Evolutionary conservation across 164 flowering plant species (phyloP), one percentile per base, ranked within the genome.

Genomic region (Cinnamomum micranthum): DNA sequence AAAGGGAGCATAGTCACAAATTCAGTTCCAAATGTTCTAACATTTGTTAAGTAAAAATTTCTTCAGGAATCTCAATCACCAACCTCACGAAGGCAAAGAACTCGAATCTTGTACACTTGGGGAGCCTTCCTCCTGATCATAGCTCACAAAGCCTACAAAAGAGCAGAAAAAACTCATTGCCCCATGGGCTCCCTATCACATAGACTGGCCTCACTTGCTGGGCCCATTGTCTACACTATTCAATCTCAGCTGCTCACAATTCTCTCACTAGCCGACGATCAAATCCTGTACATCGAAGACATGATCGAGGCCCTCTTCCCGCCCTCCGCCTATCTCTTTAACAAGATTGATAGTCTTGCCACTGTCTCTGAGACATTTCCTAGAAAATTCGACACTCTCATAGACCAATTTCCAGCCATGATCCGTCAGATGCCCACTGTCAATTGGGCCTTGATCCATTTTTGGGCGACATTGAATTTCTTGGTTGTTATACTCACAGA

Each of bases 91-190:
- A 75, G 70, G 19, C 14, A 47, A 13, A 80, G 92, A 55, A 76
- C 79, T 14, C 85, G 83, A 24, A 88, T 87, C 1, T 71, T 93
- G 65, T 81, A 86, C 63, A 86, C 92, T 0, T 82, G 83, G 76
- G 93, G 82, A 35, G 84, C 76, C 73, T 83, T 89, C 59, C 31
- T 82, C 41, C n/a, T 84, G 4, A 78, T 76, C 15, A 80, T 86
- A 6, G 82, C 81, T 50, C 79, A 74, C 67, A 85, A 41, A 23
- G 79, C 81, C 51, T 83, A 65, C 76, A 60, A 15, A 13, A 85
- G 63, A 76, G 76, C 80, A 2, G 80, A 83, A 64, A 69, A 70
- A 28, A 9, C 78, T 2, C 73, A 81, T 3, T 83, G 83, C 15
- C 87, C 86, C 25, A 15, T 87, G 41, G 88, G 92, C 65, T 76